A percentile compares a stretch with the other conserved stretches of the same genome.
phyloP scores from a whole-genome alignment of 495 filamentous ascomycete genomes.

The Lepidopterella palustris region DNA sequence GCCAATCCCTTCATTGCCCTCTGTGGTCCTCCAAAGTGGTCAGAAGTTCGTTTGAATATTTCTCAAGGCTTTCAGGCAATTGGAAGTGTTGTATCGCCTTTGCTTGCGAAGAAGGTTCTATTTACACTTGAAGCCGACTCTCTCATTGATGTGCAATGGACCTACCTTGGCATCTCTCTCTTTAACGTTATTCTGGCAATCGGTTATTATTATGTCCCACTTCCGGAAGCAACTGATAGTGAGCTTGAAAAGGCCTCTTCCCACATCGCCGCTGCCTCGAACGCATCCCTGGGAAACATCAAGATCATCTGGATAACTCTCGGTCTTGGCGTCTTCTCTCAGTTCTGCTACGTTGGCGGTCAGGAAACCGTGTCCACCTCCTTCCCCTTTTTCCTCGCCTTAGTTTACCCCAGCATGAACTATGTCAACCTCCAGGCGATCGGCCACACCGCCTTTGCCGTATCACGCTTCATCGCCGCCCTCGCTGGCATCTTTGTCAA shows the following conservation, averaged over 20 bases:
- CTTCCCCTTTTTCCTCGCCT: slow-evolving; percentile 41
- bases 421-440: slow-evolving; percentile 44
- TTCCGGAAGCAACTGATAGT: slow-evolving; percentile 61
- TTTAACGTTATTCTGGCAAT: slow-evolving; percentile 60
- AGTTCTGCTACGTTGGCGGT: slow-evolving; percentile 60
- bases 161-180: slow-evolving; percentile 61
- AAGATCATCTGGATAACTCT: slow-evolving; percentile 54
- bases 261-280: slow-evolving; percentile 47
- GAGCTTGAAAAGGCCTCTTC: slow-evolving; percentile 54
- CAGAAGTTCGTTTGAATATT: slow-evolving; percentile 59
- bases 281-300: slow-evolving; percentile 39
- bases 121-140: slow-evolving; percentile 50
- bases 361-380: slow-evolving; percentile 54
- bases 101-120: slow-evolving; percentile 56
- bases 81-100: slow-evolving; percentile 55
- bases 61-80: slow-evolving; percentile 64
- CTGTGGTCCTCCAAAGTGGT: slow-evolving; percentile 60
- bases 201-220: slow-evolving; percentile 56
- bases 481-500: slow-evolving; percentile 50
- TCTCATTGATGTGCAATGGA: slow-evolving; percentile 63
- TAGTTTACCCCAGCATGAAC: slow-evolving; percentile 35
- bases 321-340: slow-evolving; percentile 49
- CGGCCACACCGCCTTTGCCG: slow-evolving; percentile 55
- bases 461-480: slow-evolving; percentile 57
- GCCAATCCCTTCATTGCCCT: slow-evolving; percentile 64